Evolutionary conservation across 2,329 filamentous ascomycete genomes (phyloP).

Genomic region (Aspergillus ustus): DNA sequence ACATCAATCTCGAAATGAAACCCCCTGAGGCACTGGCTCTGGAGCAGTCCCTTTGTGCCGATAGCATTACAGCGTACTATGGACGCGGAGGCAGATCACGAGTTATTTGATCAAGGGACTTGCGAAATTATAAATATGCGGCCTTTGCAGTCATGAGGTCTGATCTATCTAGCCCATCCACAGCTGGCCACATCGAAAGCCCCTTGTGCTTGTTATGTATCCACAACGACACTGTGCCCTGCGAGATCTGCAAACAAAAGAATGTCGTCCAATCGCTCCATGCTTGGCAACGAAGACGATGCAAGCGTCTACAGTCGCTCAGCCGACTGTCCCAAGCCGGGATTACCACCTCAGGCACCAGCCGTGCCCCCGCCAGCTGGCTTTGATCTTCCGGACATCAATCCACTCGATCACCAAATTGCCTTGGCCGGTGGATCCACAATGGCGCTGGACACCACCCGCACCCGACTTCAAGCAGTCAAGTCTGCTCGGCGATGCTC

Average conservation of each 20-base stretch:
- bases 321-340: neutral
- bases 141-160: neutral
- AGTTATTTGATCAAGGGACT: too few relatives aligned
- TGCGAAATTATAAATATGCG: constrained; percentile 2
- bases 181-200: neutral
- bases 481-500: too few relatives aligned
- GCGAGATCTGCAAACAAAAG: neutral
- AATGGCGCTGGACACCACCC: constrained; percentile 26
- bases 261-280: neutral
- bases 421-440: constrained; percentile 22
- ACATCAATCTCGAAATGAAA: neutral
- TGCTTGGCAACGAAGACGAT: constrained; percentile 1
- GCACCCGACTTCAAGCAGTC: neutral
- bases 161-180: neutral
- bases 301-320: constrained; percentile 1
- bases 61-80: too few relatives aligned
- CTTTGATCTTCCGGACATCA: constrained; percentile 24
- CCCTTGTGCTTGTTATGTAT: neutral
- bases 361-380: neutral
- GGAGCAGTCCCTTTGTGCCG: too few relatives aligned
- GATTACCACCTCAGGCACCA: constrained; percentile 1
- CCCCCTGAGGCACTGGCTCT: too few relatives aligned
- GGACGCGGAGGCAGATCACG: too few relatives aligned
- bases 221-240: neutral
- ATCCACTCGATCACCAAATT: constrained; percentile 26